Evolutionary conservation across 441 rosid species (phyloP).

Genomic region (Pelargonium citronellum): DNA sequence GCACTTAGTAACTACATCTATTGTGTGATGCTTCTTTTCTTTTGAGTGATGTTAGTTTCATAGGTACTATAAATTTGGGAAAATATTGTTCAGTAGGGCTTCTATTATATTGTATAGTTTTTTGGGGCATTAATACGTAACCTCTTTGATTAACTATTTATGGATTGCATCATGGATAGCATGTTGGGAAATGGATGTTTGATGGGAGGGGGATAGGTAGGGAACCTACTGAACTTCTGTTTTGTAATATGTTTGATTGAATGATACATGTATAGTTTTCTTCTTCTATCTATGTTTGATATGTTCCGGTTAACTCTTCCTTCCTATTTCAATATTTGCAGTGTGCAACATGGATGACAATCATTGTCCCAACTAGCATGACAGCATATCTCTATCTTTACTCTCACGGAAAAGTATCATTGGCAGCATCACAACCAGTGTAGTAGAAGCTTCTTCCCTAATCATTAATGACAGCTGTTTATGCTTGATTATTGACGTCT

Average conservation of each 20-base stretch:
- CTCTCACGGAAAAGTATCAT: constrained; percentile 88
- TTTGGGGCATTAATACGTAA: not conserved
- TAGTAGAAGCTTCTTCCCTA: constrained; percentile 86
- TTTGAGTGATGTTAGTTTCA: too few relatives aligned
- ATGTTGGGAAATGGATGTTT: too few relatives aligned
- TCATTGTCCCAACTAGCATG: constrained; percentile 81
- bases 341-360: constrained; percentile 95
- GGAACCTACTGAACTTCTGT: too few relatives aligned
- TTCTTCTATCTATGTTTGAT: too few relatives aligned
- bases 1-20: not conserved
- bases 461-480: constrained; percentile 9
- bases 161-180: too few relatives aligned
- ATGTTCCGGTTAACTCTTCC: constrained; percentile 12
- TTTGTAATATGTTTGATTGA: too few relatives aligned
- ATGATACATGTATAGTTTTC: too few relatives aligned
- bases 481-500: not conserved
- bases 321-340: constrained; percentile 33
- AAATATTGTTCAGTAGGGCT: too few relatives aligned
- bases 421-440: constrained; percentile 99
- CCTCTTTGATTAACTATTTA: too few relatives aligned
- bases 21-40: too few relatives aligned
- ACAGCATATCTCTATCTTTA: constrained; percentile 87
- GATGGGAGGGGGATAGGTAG: too few relatives aligned
- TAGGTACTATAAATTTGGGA: too few relatives aligned
- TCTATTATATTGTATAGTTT: not conserved